Evolutionary conservation across 192 early-diverging fungal genomes (phyloP), one percentile per base, ranked within the genome.

Genomic region (Backusella liffmaniae): DNA sequence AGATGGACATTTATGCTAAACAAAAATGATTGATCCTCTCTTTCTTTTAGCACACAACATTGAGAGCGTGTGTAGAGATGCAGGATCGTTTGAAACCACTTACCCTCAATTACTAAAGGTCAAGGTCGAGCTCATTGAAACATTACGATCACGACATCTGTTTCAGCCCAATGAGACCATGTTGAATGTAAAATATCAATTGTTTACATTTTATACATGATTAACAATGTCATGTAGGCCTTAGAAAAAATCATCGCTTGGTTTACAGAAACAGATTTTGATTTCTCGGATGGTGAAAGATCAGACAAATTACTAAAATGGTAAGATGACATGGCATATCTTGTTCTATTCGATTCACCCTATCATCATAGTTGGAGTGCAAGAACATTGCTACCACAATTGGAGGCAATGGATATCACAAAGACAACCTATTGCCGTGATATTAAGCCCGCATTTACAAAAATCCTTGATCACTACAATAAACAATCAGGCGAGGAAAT

Each of bases 1-100:
- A 51, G 6, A 51, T 1, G 4, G 23, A 21, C 1, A 53, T 6
- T 2, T 21, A 18, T 53, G 18, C 6, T 12, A 3, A 8, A 12
- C 10, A 9, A 59, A 10, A 0, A 8, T 2, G 9, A 21, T 26
- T 10, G 16, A 46, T 29, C 30, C 66, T 18, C 32, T 23, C 16
- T 6, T 26, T 39, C 16, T 6, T 26, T 39, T 35, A 83, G 88
- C 88, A 0, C 89, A 90, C 76, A 91, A 90, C 56, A 86, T 90
- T 34, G 90, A 91, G 70, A 84, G 86, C 53, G 82, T 82, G 2
- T 82, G 86, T 8, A 84, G 90, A 26, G 81, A 84, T 0, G 81
- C 90, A 53, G 84, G 82, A 13, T 90, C 90, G 0, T 72, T 79
- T 42, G 86, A 87, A 69, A 70, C 88, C 7, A 29, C 6, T 10